phyloP scores from a whole-genome alignment of 1,139 yeast species.

The Pichia sp. region DNA sequence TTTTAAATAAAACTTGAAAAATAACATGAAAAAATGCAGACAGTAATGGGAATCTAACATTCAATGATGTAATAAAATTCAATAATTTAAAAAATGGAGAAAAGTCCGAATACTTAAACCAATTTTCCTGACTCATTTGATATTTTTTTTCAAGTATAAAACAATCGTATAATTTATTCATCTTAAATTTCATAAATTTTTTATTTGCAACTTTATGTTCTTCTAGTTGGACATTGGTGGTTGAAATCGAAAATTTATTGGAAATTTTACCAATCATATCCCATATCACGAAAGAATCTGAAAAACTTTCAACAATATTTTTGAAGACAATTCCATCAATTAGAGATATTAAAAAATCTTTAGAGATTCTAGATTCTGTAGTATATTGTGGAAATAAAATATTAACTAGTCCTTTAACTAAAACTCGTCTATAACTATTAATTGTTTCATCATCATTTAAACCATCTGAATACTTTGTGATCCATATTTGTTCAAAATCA shows the following conservation, averaged over 20 bases:
- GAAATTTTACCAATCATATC: conserved; percentile 33
- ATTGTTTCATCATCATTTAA: conserved; percentile 26
- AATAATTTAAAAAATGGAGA: conserved; percentile 18
- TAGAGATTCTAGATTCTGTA: conserved; percentile 33
- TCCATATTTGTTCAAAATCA: conserved; percentile 5
- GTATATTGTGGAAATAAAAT: conserved; percentile 37
- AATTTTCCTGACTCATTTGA: conserved; percentile 1
- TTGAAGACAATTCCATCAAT: conserved; percentile 37
- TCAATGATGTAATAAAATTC: conserved; percentile 3
- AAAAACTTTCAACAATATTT: conserved; percentile 36
- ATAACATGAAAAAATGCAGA: conserved; percentile 3
- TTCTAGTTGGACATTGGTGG: not conserved
- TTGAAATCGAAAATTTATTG: conserved; percentile 8
- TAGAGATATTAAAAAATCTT: conserved; percentile 34
- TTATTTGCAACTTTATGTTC: not conserved
- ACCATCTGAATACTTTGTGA: conserved; percentile 16
- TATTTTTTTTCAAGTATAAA: conserved; percentile 6
- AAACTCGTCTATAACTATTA: conserved; percentile 26
- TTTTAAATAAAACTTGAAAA: conserved; percentile 1
- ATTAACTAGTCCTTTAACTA: conserved; percentile 32
- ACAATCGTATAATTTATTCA: conserved; percentile 3
- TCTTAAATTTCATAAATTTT: not conserved
- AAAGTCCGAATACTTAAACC: conserved; percentile 4
- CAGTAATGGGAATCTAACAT: conserved; percentile 8
- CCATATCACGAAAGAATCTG: conserved; percentile 42